Conservation (phyloP, 306 rosid genomes). For the Fragaria iinumae region DNA sequence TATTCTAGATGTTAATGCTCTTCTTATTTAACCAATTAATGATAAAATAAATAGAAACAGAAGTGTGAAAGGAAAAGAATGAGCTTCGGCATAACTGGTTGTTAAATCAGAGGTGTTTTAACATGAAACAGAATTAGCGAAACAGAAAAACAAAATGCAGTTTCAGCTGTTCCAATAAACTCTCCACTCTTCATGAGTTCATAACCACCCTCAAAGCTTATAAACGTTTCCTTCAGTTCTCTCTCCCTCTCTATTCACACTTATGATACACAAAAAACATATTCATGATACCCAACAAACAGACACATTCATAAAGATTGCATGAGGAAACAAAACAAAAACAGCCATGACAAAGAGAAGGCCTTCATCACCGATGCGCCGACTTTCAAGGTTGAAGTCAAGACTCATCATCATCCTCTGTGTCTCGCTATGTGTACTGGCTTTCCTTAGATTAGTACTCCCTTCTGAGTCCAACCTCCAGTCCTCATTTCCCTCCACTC, state of each 20-base stretch:
- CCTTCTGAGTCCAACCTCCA: slow-evolving; percentile 26
- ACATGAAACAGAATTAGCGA: slow-evolving; percentile 14
- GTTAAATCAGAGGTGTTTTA: not conserved
- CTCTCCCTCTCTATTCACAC: not conserved
- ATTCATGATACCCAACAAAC: not conserved
- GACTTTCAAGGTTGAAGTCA: slow-evolving; percentile 3
- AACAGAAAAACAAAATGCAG: slow-evolving; percentile 13
- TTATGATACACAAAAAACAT: not conserved
- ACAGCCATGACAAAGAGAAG: slow-evolving; percentile 27
- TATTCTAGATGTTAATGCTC: not conserved
- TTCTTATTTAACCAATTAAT: not conserved
- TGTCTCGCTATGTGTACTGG: slow-evolving; percentile 19
- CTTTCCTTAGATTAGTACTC: slow-evolving; percentile 15
- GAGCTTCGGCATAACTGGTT: not conserved
- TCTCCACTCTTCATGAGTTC: not conserved
- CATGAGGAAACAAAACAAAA: slow-evolving; percentile 1
- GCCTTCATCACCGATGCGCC: slow-evolving; percentile 15
- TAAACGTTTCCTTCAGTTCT: slow-evolving; percentile 1
- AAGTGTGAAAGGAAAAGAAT: not conserved
- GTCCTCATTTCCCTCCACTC: slow-evolving; percentile 6
- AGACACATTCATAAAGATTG: not conserved
- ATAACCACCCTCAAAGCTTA: not conserved
- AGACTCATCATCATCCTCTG: slow-evolving; percentile 1
- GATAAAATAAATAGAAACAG: not conserved
- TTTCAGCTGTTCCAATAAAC: not conserved